phyloP scores from a whole-genome alignment of 805 yeast genomes.

The Candida endomychidarum region DNA sequence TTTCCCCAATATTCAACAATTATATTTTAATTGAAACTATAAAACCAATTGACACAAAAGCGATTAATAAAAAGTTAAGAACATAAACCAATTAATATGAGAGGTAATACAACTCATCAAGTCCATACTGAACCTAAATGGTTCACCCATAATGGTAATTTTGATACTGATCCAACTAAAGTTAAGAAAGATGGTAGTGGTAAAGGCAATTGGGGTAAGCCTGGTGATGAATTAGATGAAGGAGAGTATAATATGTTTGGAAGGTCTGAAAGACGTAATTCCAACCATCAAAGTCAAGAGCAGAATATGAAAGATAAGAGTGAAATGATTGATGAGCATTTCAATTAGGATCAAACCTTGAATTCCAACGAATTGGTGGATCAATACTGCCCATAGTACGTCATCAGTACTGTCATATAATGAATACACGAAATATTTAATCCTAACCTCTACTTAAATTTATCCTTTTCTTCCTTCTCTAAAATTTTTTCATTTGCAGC shows the following conservation, averaged over 20 bases:
- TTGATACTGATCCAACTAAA: slow-evolving; percentile 68
- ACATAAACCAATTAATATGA: slow-evolving; percentile 4
- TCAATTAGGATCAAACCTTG: background rate
- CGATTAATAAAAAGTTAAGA: no score
- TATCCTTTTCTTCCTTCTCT: slow-evolving; percentile 20
- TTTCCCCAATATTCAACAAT: background rate
- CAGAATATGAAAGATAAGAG: slow-evolving; percentile 20
- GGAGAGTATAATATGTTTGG: slow-evolving; percentile 31
- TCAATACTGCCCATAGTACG: no score
- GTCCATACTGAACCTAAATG: slow-evolving; percentile 59
- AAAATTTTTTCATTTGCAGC: slow-evolving; percentile 43
- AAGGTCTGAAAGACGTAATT: slow-evolving; percentile 35
- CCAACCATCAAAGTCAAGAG: slow-evolving; percentile 39
- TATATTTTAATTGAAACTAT: no score
- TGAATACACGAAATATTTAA: no score
- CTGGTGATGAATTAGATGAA: slow-evolving; percentile 73
- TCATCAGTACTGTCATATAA: no score
- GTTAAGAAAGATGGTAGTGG: slow-evolving; percentile 87
- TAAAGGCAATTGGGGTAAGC: slow-evolving; percentile 81
- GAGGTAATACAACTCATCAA: slow-evolving; percentile 43
- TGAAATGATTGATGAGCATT: slow-evolving; percentile 8
- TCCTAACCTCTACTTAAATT: no score
- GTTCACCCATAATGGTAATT: slow-evolving; percentile 76
- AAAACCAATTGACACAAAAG: no score
- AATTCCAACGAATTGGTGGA: background rate